Base-by-base conservation (phyloP, 306 rosid genomes). In the Sesbania bispinosa region DNA sequence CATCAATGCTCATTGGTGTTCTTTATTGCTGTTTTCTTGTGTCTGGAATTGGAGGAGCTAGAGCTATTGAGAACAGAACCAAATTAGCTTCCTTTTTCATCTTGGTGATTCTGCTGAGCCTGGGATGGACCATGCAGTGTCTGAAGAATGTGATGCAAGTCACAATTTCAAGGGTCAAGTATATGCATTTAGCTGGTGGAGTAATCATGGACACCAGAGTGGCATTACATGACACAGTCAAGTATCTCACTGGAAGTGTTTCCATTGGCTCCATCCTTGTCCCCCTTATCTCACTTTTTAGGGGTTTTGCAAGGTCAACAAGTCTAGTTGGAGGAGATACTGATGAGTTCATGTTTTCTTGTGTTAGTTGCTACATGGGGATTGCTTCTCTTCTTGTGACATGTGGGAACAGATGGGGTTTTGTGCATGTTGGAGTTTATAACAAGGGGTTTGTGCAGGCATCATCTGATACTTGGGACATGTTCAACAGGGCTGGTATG, bases 381-480 rank as follows among this genome's bases (percentile, higher is more conserved):
- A 16, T 88, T 20, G 92, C 90, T 59, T 69, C 94, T 2, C 6
- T 63, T 15, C 83, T 88, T 54, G 78, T 85, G 14, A 39, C 15
- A 18, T 81, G 74, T 11, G 89, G 92, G 72, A 88, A 88, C 27
- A 69, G 85, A 30, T 90, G 93, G 93, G 96, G 92, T 13, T 90
- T 88, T 42, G 94, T 90, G 51, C 78, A 84, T 15, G 83, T 86
- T 1, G 90, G 92, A 2, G 88, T 30, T 51, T 69, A 78, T 59
- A 81, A 84, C 64, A 82, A 81, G 76, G 92, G 92, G n/a, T 68
- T 90, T 76, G 73, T 82, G 73, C 82, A 79, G 46, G 88, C 92
- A 19, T 88, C 96, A 0, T 29, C 32, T 10, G 88, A 86, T 76
- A 62, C 67, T 3, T 86, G 91, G 94, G 84, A 52, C 29, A 53